A percentile compares a stretch with the other conserved stretches of the same genome.
Conservation (phyloP, 1,139 yeast species). For the Nakaseomyces glabratus region DNA sequence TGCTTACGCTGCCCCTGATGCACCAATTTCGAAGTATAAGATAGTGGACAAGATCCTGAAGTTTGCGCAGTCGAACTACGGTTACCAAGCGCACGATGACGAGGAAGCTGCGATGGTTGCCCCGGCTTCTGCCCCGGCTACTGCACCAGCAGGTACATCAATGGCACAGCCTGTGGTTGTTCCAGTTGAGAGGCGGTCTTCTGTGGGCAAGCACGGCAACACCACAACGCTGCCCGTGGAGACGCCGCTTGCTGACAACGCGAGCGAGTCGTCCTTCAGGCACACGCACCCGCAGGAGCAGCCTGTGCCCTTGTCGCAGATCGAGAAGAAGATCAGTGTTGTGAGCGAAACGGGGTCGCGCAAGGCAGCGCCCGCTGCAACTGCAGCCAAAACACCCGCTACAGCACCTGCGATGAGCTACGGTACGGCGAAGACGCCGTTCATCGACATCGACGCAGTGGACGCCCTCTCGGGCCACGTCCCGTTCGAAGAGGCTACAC, state of each 20-base stretch:
- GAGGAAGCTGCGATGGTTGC: slow-evolving; percentile 8
- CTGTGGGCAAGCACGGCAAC: slow-evolving; percentile 12
- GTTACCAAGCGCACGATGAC: slow-evolving; percentile 23
- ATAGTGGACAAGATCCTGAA: slow-evolving; percentile 24
- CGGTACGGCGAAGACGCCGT: slow-evolving; percentile 7
- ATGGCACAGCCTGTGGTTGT: slow-evolving; percentile 5
- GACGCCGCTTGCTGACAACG: slow-evolving; percentile 8
- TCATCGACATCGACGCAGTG: slow-evolving; percentile 6
- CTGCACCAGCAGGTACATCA: neutral
- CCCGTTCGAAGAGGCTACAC: slow-evolving; percentile 6
- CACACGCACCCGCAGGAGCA: neutral
- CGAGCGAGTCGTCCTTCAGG: slow-evolving; percentile 11
- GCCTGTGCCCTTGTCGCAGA: neutral
- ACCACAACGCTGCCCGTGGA: slow-evolving; percentile 15
- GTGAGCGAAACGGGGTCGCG: neutral
- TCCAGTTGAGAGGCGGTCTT: slow-evolving; percentile 5
- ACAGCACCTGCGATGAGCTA: neutral
- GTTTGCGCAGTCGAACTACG: slow-evolving; percentile 30
- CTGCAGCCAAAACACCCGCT: neutral
- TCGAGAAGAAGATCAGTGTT: neutral
- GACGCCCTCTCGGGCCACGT: slow-evolving; percentile 6
- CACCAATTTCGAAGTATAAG: slow-evolving; percentile 21
- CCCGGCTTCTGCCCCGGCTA: neutral
- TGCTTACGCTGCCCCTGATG: slow-evolving; percentile 11
- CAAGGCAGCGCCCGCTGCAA: neutral